Percentiles rank a stretch among this genome's conserved stretches.
These are phyloP conservation scores for Crithidia expoeki DNA, from an alignment of 208 protist genomes.

Conservation along the genomic window DNA sequence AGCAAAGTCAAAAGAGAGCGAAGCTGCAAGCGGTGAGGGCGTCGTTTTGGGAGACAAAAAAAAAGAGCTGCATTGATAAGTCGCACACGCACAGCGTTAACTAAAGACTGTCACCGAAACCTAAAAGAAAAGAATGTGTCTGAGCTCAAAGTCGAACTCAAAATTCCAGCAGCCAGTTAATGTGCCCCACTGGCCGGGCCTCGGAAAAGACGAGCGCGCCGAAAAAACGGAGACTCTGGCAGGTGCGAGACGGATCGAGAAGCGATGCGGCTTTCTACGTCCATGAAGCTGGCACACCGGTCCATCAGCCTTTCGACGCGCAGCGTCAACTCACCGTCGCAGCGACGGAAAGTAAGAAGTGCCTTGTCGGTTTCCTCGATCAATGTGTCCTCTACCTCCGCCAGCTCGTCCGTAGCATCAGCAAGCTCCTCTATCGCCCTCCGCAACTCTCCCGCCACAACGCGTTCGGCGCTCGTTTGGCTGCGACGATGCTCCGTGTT, in stretches of 20 bases:
- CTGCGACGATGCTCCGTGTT: too few relatives aligned
- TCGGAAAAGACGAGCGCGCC: too few relatives aligned
- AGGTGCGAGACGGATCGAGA: background rate
- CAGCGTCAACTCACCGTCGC: slow-evolving; percentile 22
- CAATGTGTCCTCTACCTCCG: slow-evolving; percentile 37
- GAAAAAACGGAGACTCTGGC: background rate
- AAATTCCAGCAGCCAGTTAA: background rate
- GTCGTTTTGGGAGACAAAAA: too few relatives aligned
- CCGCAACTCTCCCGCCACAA: slow-evolving; percentile 12
- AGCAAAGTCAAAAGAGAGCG: too few relatives aligned
- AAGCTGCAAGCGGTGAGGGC: too few relatives aligned
- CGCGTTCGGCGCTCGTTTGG: too few relatives aligned
- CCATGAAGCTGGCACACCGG: slow-evolving; percentile 18
- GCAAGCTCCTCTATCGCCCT: slow-evolving; percentile 23
- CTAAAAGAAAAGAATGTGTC: background rate
- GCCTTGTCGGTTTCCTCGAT: slow-evolving; percentile 38
- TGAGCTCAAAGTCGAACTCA: too few relatives aligned
- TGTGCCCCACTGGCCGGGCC: background rate
- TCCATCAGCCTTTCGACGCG: slow-evolving; percentile 23
- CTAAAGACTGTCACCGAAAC: too few relatives aligned
- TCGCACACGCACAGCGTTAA: too few relatives aligned
- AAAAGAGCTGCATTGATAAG: too few relatives aligned
- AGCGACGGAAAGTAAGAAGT: slow-evolving; percentile 4
- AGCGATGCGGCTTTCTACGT: slow-evolving; percentile 14
- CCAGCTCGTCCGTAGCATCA: slow-evolving; percentile 19